phyloP scores from a whole-genome alignment of 1,284 basidiomycete genomes.

The Grifola frondosa region DNA sequence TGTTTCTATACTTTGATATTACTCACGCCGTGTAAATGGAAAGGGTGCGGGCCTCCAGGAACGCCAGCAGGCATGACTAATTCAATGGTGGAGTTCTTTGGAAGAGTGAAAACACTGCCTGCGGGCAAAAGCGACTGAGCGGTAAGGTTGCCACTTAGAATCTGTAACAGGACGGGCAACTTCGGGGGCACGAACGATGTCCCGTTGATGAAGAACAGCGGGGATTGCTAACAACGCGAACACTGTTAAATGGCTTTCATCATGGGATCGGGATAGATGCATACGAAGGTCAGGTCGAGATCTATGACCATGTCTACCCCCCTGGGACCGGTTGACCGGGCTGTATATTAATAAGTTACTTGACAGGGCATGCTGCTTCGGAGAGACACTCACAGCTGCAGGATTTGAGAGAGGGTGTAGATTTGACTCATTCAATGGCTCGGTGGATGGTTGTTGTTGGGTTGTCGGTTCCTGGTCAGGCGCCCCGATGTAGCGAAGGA shows the following conservation, averaged over 20 bases:
- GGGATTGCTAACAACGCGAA: no score
- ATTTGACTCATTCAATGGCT: constrained; percentile 28
- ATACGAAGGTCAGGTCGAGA: constrained; percentile 26
- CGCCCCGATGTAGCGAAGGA: constrained; percentile 44
- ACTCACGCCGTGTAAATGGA: constrained; percentile 43
- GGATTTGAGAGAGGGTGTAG: constrained; percentile 18
- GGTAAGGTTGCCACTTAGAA: constrained; percentile 31
- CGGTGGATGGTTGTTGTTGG: constrained; percentile 16
- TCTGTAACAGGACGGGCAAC: constrained; percentile 39
- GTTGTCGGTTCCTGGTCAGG: constrained; percentile 41
- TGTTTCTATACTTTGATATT: background rate
- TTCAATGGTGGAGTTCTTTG: constrained; percentile 34
- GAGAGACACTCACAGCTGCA: constrained; percentile 10
- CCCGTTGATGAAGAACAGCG: constrained; percentile 29
- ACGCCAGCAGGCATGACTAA: constrained; percentile 34
- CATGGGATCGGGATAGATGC: constrained; percentile 6
- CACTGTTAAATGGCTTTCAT: background rate
- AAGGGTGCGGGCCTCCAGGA: constrained; percentile 36
- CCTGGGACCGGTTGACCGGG: constrained; percentile 28
- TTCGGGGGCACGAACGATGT: constrained; percentile 26
- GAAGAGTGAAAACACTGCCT: constrained; percentile 34
- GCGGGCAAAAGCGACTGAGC: constrained; percentile 33
- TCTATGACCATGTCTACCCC: constrained; percentile 31
- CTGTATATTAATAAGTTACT: constrained; percentile 11
- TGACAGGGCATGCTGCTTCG: no score